These are phyloP conservation scores for Hyaloscypha finlandica DNA, from an alignment of 495 filamentous ascomycete genomes.

Conservation along the genomic window DNA sequence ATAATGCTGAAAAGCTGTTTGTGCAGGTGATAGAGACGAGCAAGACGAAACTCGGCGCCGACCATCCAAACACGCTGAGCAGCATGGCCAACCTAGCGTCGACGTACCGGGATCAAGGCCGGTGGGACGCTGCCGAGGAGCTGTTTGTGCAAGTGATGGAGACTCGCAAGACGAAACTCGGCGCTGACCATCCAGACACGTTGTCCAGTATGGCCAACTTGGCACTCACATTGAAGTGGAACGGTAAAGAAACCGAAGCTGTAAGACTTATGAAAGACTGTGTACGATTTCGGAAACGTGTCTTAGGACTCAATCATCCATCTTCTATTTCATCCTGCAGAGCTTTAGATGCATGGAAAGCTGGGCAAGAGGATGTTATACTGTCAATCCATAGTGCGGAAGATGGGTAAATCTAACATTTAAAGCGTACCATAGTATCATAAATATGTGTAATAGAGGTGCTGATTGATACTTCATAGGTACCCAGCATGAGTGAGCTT, in stretches of 20 bases:
- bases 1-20: too few relatives aligned
- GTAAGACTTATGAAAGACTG: constrained; percentile 18
- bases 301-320: constrained; percentile 18
- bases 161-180: too few relatives aligned
- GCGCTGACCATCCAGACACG: too few relatives aligned
- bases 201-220: constrained; percentile 36
- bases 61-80: constrained; percentile 40
- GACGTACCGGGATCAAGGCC: too few relatives aligned
- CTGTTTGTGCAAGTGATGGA: too few relatives aligned
- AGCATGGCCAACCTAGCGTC: too few relatives aligned
- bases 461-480: neutral
- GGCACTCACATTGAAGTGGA: constrained; percentile 33
- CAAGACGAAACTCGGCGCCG: constrained; percentile 32
- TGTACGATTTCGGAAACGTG: constrained; percentile 18
- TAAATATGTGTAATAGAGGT: constrained; percentile 16
- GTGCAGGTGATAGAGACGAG: too few relatives aligned
- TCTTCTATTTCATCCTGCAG: constrained; percentile 7
- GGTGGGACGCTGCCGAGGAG: too few relatives aligned
- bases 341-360: constrained; percentile 21
- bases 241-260: constrained; percentile 20
- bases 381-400: constrained; percentile 6
- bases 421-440: constrained; percentile 9
- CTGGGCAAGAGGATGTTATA: constrained; percentile 22
- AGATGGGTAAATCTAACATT: constrained; percentile 16
- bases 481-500: constrained; percentile 9